phyloP scores from a whole-genome alignment of 805 yeast species.

The Kazachstania taianensis region DNA sequence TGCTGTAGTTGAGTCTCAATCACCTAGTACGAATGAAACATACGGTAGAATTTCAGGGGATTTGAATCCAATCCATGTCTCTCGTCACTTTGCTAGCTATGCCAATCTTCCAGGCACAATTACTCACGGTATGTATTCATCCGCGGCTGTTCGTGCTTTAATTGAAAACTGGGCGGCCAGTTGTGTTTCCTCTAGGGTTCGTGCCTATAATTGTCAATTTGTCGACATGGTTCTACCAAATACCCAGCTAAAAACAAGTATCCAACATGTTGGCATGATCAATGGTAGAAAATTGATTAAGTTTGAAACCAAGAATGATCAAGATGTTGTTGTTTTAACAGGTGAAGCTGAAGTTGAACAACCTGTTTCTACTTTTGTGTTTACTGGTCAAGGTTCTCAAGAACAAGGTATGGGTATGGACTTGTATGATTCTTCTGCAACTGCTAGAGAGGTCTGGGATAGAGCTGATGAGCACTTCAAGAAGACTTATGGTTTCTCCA shows the following conservation, averaged over 20 bases:
- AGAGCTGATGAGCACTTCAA: constrained; percentile 92
- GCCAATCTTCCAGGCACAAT: constrained; percentile 95
- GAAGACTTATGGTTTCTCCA: constrained; percentile 92
- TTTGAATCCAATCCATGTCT: constrained; percentile 95
- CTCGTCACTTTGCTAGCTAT: constrained; percentile 86
- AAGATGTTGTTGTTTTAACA: constrained; percentile 67
- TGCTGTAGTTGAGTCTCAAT: constrained; percentile 48
- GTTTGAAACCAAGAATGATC: constrained; percentile 78
- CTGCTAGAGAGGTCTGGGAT: constrained; percentile 95
- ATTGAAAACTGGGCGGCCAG: constrained; percentile 99
- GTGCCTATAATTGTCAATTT: constrained; percentile 84
- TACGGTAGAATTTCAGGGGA: constrained; percentile 97
- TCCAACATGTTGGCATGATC: constrained; percentile 97
- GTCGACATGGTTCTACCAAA: constrained; percentile 98
- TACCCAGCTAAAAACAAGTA: constrained; percentile 72
- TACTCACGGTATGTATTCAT: constrained; percentile 98
- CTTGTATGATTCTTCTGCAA: constrained; percentile 77
- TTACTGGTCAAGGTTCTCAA: constrained; percentile 99
- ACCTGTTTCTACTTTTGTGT: constrained; percentile 91
- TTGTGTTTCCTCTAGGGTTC: constrained; percentile 88
- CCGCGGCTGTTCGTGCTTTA: constrained; percentile 87
- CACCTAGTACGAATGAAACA: constrained; percentile 94
- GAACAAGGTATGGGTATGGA: constrained; percentile 99
- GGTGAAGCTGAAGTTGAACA: constrained; percentile 99
- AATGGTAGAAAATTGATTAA: constrained; percentile 96